These are phyloP conservation scores for Fusarium pseudograminearum DNA, from an alignment of 2,329 filamentous ascomycete genomes.

Conservation along the genomic window DNA sequence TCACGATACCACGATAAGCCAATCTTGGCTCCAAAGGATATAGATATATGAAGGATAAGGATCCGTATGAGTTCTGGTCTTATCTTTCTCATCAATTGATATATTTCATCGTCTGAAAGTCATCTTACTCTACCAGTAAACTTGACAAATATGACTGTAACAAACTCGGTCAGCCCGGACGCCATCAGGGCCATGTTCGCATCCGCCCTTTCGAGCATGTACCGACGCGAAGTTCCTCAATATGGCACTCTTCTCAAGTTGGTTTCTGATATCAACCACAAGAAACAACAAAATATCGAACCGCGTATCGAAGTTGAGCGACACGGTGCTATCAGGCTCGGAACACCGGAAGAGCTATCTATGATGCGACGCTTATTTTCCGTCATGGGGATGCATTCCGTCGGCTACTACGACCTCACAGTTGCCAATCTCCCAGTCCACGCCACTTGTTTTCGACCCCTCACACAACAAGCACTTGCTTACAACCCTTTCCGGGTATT, in stretches of 20 bases:
- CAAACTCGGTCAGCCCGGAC: slow-evolving; percentile 19
- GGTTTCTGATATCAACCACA: slow-evolving; percentile 46
- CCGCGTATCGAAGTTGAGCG: slow-evolving; percentile 43
- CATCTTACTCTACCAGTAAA: background rate
- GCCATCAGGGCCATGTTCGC: slow-evolving; percentile 44
- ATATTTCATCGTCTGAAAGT: accelerated
- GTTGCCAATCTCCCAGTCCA: slow-evolving; percentile 62
- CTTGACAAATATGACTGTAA: slow-evolving; percentile 4
- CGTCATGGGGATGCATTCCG: slow-evolving; percentile 61
- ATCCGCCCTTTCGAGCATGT: slow-evolving; percentile 53
- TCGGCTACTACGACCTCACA: slow-evolving; percentile 65
- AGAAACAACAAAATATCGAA: slow-evolving; percentile 2
- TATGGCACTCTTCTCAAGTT: slow-evolving; percentile 51
- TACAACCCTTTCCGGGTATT: slow-evolving; percentile 55
- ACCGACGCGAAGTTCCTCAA: slow-evolving; percentile 52
- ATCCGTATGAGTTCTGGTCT: background rate
- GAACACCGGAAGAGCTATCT: slow-evolving; percentile 58
- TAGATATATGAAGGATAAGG: slow-evolving; percentile 15
- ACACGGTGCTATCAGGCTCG: slow-evolving; percentile 64
- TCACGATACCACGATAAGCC: slow-evolving; percentile 1
- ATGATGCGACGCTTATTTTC: slow-evolving; percentile 60
- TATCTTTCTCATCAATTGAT: background rate
- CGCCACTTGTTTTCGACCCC: slow-evolving; percentile 64
- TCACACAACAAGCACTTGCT: slow-evolving; percentile 49
- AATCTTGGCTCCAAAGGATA: background rate